Base-by-base conservation (phyloP, 352 stramenopile genomes). In the Globisporangium takayamanum region DNA sequence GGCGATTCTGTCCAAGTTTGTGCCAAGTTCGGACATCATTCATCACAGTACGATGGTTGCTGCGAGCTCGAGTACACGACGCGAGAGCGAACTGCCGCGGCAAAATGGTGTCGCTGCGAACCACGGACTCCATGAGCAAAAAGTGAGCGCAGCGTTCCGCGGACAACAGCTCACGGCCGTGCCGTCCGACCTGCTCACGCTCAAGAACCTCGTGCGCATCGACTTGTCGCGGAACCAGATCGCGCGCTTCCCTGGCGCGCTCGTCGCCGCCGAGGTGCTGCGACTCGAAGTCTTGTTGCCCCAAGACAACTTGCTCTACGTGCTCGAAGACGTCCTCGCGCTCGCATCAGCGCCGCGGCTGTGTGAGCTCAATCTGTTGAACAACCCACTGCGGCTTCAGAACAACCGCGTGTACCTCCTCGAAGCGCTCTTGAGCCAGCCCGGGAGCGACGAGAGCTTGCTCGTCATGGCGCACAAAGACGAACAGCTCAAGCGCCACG, bases 381-480 rank as follows among this genome's bases (percentile, higher is more conserved):
- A 66, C 8, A 92, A 92, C 53, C 80, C 82, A 0, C 64, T 92
- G 33, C 75, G 80, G 0, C 60, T 92, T 8, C 60, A 76, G 20
- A 64, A 73, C 48, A 89, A 92, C 55, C 76, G 80, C 20, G 53
- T 92, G 18, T 92, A 92, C 55, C 61, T 89, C 25, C 65, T 92
- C 2, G 80, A 92, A 22, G 63, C 72, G 22, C 67, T 89, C 3
- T 83, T 84, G 11, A 50, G 64, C 0, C 57, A 73, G 8, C n/a
- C 57, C 0, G 56, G 52, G 20, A 61, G 73, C 20, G 64, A 76
- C 20, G 63, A 72, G 22, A 69, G 77, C 14, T 25, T 71, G 51
- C 60, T 89, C 49, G 47, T 55, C 2, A 74, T 76, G 61, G 52
- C 73, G 4, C 61, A 74, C 55, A 78, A 74, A 44, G 71, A 84